phyloP scores from a whole-genome alignment of 202 grass and related monocot species.

The Setaria italica region DNA sequence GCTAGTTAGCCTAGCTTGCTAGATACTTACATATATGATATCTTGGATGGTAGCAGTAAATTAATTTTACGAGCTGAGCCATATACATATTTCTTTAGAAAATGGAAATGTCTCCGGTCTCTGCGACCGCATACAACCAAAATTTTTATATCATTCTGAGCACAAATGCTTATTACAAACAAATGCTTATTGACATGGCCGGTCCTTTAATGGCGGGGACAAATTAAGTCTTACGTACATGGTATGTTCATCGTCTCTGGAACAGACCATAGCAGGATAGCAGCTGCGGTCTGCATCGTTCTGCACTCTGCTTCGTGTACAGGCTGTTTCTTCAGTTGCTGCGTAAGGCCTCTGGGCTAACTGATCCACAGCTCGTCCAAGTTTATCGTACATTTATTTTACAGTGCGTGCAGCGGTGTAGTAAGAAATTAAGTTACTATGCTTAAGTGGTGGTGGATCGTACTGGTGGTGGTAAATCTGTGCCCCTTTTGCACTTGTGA shows the following conservation, averaged over 20 bases:
- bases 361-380: neutral
- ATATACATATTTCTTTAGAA: too few species aligned
- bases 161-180: too few species aligned
- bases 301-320: neutral
- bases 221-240: neutral
- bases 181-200: too few species aligned
- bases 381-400: slow-evolving; percentile 21
- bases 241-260: neutral
- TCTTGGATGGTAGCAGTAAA: neutral
- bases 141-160: too few species aligned
- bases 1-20: neutral
- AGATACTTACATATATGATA: neutral
- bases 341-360: neutral
- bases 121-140: too few species aligned
- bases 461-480: neutral
- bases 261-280: neutral
- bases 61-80: too few species aligned
- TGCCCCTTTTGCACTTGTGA: neutral
- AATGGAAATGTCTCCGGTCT: too few species aligned
- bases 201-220: neutral
- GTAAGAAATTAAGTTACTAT: neutral
- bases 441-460: neutral
- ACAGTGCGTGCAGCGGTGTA: neutral
- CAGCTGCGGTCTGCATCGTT: neutral
- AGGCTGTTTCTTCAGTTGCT: neutral